These are phyloP conservation scores for Smittium mucronatum DNA, from an alignment of 371 early-diverging fungal species.

Conservation along the genomic window DNA sequence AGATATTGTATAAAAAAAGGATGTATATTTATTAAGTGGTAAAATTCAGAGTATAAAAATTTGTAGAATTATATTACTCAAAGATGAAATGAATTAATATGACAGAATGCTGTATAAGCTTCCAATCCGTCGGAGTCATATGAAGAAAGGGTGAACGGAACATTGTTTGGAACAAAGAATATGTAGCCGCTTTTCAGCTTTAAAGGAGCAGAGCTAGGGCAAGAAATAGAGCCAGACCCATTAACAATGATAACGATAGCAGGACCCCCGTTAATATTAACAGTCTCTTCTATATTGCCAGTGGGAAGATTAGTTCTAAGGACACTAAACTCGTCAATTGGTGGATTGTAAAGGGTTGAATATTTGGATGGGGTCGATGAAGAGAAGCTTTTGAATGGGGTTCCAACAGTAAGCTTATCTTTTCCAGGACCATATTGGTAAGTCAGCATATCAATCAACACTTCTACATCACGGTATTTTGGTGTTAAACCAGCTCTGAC, in stretches of 20 bases:
- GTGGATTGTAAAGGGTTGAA: conserved; percentile 80
- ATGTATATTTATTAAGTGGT: too few species aligned
- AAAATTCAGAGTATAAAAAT: too few species aligned
- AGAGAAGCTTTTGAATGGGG: conserved; percentile 20
- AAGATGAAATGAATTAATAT: too few species aligned
- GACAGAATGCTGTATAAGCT: conserved; percentile 15
- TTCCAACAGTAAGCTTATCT: conserved; percentile 53
- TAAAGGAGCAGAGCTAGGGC: background rate
- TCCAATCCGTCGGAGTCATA: background rate
- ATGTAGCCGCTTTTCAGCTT: conserved; percentile 36
- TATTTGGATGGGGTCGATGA: conserved; percentile 13
- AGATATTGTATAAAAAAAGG: too few species aligned
- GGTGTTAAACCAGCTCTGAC: conserved; percentile 95
- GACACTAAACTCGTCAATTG: conserved; percentile 89
- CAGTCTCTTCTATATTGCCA: conserved; percentile 37
- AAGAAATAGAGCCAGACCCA: conserved; percentile 43
- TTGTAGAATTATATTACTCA: too few species aligned
- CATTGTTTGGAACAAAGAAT: conserved; percentile 48
- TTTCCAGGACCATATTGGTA: conserved; percentile 69
- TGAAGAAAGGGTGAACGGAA: conserved; percentile 27
- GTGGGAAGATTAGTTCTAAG: conserved; percentile 41
- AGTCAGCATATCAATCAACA: conserved; percentile 82
- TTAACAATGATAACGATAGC: conserved; percentile 68
- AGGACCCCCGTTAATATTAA: conserved; percentile 56
- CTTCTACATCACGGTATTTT: conserved; percentile 92